Base-by-base conservation (phyloP, 2,329 filamentous ascomycete genomes). In the Pseudocercospora cruenta region DNA sequence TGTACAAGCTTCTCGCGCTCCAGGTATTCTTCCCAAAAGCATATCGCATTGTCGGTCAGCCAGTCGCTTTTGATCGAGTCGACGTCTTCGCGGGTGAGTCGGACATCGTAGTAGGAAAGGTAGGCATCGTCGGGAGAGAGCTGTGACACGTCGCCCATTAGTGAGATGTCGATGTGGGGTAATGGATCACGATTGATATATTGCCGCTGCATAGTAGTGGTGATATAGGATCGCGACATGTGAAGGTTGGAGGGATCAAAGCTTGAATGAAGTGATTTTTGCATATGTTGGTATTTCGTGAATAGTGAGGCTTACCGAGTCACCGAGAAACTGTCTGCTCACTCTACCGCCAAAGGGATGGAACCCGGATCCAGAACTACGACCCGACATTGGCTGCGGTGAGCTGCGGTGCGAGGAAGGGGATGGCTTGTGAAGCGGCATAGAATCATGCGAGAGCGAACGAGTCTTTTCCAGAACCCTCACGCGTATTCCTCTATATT, bases 1-100 rank as follows among this genome's bases (percentile, higher is more conserved):
- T 88, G 87, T 31, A 84, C 83, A 28, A 99, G 89, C 67, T 93
- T 89, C 82, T 98, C 94, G 68, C 89, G 92, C 80, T 99, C 95
- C 70, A 99, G 88, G 78, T 91, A 94, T 81, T 98, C 94, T 85
- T 98, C 92, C 94, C 95, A 99, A 78, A 99, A 98, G 59, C 93
- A 90, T 71, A 99, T 98, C 73, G 93, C 94, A 82, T 97, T 97
- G 79, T 99, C 95, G 51, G 94, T 97, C 60, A 99, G 84, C 95
- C 95, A 99, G 83, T 97, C 95, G 79, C 91, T 85, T 80, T 91
- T 93, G 65, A 99, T 87, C 16, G 91, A 90, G 78, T 94, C 91
- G 72, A 98, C 87, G 79, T 99, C 95, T 77, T 95, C 92, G 77
- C 90, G 88, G 59, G 92, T 97, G 72, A 98, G 92, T 94, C 76